These are phyloP conservation scores for Pyronema omphalodes DNA, from an alignment of 495 filamentous ascomycete genomes.

Conservation along the genomic window DNA sequence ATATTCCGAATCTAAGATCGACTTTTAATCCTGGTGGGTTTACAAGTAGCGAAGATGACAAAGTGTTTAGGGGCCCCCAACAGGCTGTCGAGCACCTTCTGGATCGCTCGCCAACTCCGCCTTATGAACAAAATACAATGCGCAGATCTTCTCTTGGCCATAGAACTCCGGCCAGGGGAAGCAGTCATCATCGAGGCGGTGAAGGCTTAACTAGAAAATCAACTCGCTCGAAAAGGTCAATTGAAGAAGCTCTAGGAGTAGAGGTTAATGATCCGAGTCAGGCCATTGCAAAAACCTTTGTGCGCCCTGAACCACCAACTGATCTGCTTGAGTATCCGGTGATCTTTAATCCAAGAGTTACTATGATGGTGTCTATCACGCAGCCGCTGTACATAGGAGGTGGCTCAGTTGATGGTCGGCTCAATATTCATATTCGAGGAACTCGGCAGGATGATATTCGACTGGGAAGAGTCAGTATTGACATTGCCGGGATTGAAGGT, in stretches of 20 bases:
- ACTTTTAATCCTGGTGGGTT: slow-evolving; percentile 17
- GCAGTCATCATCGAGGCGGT: background rate
- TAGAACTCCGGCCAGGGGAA: background rate
- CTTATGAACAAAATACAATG: background rate
- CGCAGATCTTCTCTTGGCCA: no score
- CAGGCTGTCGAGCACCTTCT: slow-evolving; percentile 7
- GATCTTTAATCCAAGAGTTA: slow-evolving; percentile 24
- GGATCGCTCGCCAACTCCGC: slow-evolving; percentile 13
- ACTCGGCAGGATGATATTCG: slow-evolving; percentile 23
- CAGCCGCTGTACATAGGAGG: slow-evolving; percentile 29
- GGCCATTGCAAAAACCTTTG: slow-evolving; percentile 27
- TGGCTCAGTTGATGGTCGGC: slow-evolving; percentile 27
- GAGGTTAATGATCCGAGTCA: background rate
- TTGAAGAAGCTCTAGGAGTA: slow-evolving; percentile 4
- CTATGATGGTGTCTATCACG: slow-evolving; percentile 24
- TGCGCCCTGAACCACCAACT: slow-evolving; percentile 25
- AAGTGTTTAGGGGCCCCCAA: background rate
- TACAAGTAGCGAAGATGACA: background rate
- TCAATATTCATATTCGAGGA: slow-evolving; percentile 26
- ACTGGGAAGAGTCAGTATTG: slow-evolving; percentile 31
- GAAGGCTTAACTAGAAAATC: background rate
- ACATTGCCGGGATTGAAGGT: slow-evolving; percentile 37
- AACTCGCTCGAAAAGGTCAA: background rate
- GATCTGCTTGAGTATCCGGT: slow-evolving; percentile 27
- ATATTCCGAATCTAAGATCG: slow-evolving; percentile 12